These are phyloP conservation scores for Holtermanniella nyarrowii DNA, from an alignment of 768 basidiomycete genomes.

Conservation along the genomic window DNA sequence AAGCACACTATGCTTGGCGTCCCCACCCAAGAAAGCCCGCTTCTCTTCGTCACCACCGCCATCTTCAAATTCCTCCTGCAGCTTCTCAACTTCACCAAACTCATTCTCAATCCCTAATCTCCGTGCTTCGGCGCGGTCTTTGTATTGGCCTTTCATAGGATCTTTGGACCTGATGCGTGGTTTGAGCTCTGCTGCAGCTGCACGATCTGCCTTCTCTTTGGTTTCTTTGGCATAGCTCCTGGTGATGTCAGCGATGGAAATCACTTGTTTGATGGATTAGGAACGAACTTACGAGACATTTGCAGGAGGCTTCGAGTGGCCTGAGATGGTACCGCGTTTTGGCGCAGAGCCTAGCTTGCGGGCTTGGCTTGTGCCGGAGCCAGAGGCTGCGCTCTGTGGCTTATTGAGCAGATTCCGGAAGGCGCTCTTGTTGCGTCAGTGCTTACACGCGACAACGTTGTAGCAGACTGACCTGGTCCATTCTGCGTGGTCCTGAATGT, in stretches of 20 bases:
- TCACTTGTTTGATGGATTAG: too few species aligned
- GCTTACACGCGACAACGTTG: neutral
- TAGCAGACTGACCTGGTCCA: slow-evolving; percentile 6
- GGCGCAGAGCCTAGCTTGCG: slow-evolving; percentile 11
- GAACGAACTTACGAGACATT: neutral
- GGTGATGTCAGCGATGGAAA: too few species aligned
- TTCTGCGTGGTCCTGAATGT: too few species aligned
- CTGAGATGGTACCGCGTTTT: neutral
- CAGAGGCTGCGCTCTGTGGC: slow-evolving; percentile 3
- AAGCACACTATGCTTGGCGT: slow-evolving; percentile 71
- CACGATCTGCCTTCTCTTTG: slow-evolving; percentile 10
- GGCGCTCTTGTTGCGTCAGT: slow-evolving; percentile 9
- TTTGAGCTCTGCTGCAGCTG: slow-evolving; percentile 15
- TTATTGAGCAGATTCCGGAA: slow-evolving; percentile 15
- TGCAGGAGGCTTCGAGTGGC: neutral
- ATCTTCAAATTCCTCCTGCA: slow-evolving; percentile 75
- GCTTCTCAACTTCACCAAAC: slow-evolving; percentile 57
- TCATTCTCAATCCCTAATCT: slow-evolving; percentile 36
- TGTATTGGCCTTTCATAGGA: slow-evolving; percentile 27
- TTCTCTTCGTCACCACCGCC: slow-evolving; percentile 59
- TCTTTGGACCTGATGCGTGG: slow-evolving; percentile 27
- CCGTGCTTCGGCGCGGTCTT: slow-evolving; percentile 38
- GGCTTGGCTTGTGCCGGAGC: slow-evolving; percentile 6
- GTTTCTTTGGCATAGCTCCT: slow-evolving; percentile 7
- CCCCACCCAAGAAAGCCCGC: slow-evolving; percentile 69